Base-by-base conservation (phyloP, 768 basidiomycete genomes). In the Gelatoporia subvermispora region DNA sequence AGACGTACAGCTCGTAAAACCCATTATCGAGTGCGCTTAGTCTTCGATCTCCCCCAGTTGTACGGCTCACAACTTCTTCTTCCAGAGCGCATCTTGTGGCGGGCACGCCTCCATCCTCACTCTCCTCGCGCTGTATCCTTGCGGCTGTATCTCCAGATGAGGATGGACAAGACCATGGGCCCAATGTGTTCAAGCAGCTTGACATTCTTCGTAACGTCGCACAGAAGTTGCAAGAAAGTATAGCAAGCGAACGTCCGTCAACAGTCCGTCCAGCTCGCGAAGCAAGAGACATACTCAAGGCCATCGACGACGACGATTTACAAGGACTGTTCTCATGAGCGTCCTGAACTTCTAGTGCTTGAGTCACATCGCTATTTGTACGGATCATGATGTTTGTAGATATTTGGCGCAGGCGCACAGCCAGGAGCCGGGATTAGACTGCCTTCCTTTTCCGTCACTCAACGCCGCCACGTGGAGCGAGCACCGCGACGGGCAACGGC, bases 211-310 rank as follows among this genome's bases (percentile, higher is more conserved):
- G 75, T 5, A 76, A 68, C 36, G 79, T 93, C 3, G 80, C 85
- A 0, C 79, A 84, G 63, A 93, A 93, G 63, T 74, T 87, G 3
- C 69, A 81, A 44, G 84, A 86, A 53, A 80, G 84, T 57, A 75
- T 78, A 1, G 79, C 74, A 2, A 82, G 75, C 51, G 89, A 93
- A 37, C 78, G 78, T 31, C 81, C 88, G 2, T 72, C 77, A 17
- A 80, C 94, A 37, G 75, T 88, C 9, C 73, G 91, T 40, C 91
- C 90, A 0, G 86, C 90, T 7, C 72, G 92, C 38, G 91, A 94
- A 60, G 85, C 93, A 2, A 75, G 84, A 52, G 93, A 95, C 43
- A 48, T 85, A 20, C 60, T 94, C 23, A 65, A 60, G 44, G 41
- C 47, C 35, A 44, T 42, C 9, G 53, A 48, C 20, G 56, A 58